Conservation (phyloP, 116 monocot species). For the Trichopus zeylanicus region DNA sequence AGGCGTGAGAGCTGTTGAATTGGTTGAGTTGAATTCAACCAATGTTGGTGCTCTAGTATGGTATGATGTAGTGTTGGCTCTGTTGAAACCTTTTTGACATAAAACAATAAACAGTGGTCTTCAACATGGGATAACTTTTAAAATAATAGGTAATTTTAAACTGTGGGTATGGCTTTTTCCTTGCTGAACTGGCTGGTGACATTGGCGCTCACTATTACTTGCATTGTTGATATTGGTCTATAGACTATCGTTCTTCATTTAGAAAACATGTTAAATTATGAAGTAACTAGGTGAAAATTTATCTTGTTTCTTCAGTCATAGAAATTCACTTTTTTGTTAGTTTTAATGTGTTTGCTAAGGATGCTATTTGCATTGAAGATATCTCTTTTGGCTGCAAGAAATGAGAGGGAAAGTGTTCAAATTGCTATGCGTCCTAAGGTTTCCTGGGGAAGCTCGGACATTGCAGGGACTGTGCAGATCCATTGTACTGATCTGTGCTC, state of each 20-base stretch:
- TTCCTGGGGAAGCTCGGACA: constrained; percentile 60
- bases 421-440: constrained; percentile 90
- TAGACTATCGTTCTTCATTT: no score
- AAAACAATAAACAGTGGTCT: background rate
- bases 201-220: background rate
- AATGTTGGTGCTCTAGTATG: no score
- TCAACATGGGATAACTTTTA: background rate
- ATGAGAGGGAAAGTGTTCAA: constrained; percentile 97
- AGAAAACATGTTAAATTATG: no score
- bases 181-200: background rate
- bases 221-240: background rate
- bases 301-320: no score
- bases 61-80: no score
- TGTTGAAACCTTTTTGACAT: no score
- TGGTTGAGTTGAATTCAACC: no score
- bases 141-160: background rate
- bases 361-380: constrained; percentile 39
- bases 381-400: constrained; percentile 91
- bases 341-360: background rate
- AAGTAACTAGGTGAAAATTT: no score
- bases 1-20: no score
- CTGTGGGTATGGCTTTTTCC: background rate
- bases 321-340: background rate
- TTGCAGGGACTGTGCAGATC: constrained; percentile 74
- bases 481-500: constrained; percentile 87